phyloP scores from a whole-genome alignment of 2,329 filamentous ascomycete species.

The Fusarium sp. region DNA sequence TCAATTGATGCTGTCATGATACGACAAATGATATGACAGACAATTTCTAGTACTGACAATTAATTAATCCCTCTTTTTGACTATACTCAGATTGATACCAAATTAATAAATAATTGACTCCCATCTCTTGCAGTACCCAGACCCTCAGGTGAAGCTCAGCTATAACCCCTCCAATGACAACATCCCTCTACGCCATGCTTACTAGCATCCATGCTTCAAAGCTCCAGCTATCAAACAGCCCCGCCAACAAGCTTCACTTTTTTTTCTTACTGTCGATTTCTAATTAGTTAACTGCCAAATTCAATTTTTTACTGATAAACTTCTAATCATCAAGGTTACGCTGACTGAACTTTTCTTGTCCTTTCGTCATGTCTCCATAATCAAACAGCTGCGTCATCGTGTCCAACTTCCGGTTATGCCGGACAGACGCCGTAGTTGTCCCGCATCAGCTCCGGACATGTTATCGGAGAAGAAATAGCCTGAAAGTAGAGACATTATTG shows the following conservation, averaged over 20 bases:
- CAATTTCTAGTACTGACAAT: not conserved
- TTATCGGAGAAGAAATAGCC: not conserved
- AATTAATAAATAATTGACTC: not conserved
- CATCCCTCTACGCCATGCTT: slow-evolving; percentile 28
- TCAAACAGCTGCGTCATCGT: slow-evolving; percentile 26
- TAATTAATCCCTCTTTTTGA: not conserved
- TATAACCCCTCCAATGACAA: slow-evolving; percentile 41
- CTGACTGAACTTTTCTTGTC: slow-evolving; percentile 22
- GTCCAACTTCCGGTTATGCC: slow-evolving; percentile 22
- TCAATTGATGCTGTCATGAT: slow-evolving; percentile 30
- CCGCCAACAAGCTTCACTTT: slow-evolving; percentile 3
- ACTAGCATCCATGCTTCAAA: slow-evolving; percentile 13
- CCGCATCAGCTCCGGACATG: slow-evolving; percentile 19
- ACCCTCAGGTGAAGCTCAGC: too few species aligned
- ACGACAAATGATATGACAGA: slow-evolving; percentile 3
- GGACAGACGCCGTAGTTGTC: slow-evolving; percentile 24
- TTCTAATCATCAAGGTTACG: slow-evolving; percentile 34
- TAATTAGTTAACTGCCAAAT: not conserved
- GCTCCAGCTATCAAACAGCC: slow-evolving; percentile 14
- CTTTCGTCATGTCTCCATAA: slow-evolving; percentile 42
- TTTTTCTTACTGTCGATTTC: not conserved
- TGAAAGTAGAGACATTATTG: not conserved
- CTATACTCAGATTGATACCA: not conserved
- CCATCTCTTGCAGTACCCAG: not conserved
- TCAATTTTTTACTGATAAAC: slow-evolving; percentile 4